Base-by-base conservation (phyloP, 2,329 filamentous ascomycete genomes). In the Thyridium curvatum region DNA sequence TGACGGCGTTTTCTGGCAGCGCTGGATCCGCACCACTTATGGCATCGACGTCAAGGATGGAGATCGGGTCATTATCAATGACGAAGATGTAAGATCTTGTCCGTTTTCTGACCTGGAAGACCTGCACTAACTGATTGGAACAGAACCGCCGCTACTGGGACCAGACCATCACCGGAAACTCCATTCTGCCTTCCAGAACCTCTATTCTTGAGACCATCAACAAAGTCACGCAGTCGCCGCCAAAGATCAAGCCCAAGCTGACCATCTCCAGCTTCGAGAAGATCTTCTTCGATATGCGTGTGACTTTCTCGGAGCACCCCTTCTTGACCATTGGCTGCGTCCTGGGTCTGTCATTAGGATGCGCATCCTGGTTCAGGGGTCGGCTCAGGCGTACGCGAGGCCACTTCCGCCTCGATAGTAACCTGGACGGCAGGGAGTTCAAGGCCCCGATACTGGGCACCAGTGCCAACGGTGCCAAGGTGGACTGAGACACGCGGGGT, bases 91-190 rank as follows among this genome's bases (percentile, higher is more conserved):
- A 71, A 84, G 86, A 72, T 43, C 39, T 17, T 8, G 8, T 13
- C 2, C 7, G 31, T 18, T 14, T 16, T n/a, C 26, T 29, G 8
- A 14, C 17, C 8, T 18, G 37, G 39, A 14, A 38, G 38, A 36
- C 42, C 45, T 45, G 53, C 10, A 26, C 62, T 72, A 50, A 72
- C 55, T 38, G 37, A 36, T 36, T 8, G 15, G 16, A 18, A 42
- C 54, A 94, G 87, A 89, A 87, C 66, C 89, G 86, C 52, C 82
- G 85, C 47, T 98, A 94, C 68, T 98, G 93, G 93, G 93, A 98
- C 57, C 79, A 74, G 26, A 95, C 90, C 34, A 82, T 84, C 44
- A 93, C 87, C 3, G 91, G 90, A 48, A 91, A 93, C 61, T 78
- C 84, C 46, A 97, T 98, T 55, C 82, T 90, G 50, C 84, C 90